A percentile compares a stretch with the other conserved stretches of the same genome.
Conservation (phyloP, 2,329 filamentous ascomycete species). For the Neopestalotiopsis clavispora region DNA sequence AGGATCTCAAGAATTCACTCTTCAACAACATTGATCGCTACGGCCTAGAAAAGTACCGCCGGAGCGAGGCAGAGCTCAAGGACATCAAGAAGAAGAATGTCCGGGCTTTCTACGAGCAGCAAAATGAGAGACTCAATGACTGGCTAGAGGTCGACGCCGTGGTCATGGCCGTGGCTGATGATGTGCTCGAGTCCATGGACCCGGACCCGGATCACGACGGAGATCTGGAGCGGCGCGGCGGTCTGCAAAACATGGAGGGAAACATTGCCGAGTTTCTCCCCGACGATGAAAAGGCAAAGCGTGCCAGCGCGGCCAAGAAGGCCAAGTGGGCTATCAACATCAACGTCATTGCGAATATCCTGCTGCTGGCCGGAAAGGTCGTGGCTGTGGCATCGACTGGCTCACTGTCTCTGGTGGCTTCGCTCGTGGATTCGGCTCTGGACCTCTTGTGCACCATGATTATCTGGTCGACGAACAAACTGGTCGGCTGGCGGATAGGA, state of each 20-base stretch:
- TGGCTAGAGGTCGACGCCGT: slow-evolving; percentile 64
- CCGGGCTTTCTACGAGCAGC: slow-evolving; percentile 57
- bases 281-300: slow-evolving; percentile 54
- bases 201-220: slow-evolving; percentile 63
- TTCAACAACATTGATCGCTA: slow-evolving; percentile 50
- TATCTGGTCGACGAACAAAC: slow-evolving; percentile 62
- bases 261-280: slow-evolving; percentile 60
- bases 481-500: slow-evolving; percentile 61
- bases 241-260: slow-evolving; percentile 51
- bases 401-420: slow-evolving; percentile 66
- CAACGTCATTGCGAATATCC: slow-evolving; percentile 64
- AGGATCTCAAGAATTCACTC: slow-evolving; percentile 53
- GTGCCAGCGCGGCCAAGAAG: slow-evolving; percentile 49
- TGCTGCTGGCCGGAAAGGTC: slow-evolving; percentile 60
- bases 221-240: slow-evolving; percentile 55
- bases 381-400: slow-evolving; percentile 58
- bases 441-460: slow-evolving; percentile 66
- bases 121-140: slow-evolving; percentile 59
- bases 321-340: slow-evolving; percentile 58
- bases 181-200: slow-evolving; percentile 64
- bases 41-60: slow-evolving; percentile 53
- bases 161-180: slow-evolving; percentile 59
- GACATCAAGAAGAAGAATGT: slow-evolving; percentile 56
- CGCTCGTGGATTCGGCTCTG: slow-evolving; percentile 64
- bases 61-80: slow-evolving; percentile 44